Base-by-base conservation (phyloP, 2,329 filamentous ascomycete species). In the Metarhizium robertsii region DNA sequence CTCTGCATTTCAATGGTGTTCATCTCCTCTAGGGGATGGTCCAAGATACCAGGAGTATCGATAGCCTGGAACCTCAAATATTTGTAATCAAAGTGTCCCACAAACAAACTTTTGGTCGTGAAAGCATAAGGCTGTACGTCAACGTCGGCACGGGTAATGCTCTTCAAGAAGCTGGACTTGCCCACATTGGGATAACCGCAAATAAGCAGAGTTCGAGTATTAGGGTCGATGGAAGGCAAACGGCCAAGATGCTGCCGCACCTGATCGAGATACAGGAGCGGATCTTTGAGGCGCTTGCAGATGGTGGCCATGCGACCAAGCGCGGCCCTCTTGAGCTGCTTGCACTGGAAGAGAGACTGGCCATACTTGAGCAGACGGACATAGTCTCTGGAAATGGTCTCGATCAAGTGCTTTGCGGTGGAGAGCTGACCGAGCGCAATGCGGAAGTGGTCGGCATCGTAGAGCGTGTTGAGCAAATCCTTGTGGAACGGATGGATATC, bases 1-100 rank as follows among this genome's bases (percentile, higher is more conserved):
- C 88, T 73, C 78, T 97, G 94, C 90, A 97, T 97, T 75, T 99
- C 94, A 68, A 99, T 99, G 3, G 94, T 97, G 76, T 96, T 96
- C 94, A 97, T 99, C 76, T 97, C 94, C 74, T 97, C 94, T 8
- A 99, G 83, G 40, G 92, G 92, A 71, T 99, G 94, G 65, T 99
- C 94, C 58, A 99, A 77, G 63, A 99, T 96, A 79, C 94, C 94
- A n/a, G 92, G 92, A 11, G 94, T 99, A 74, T 99, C 94, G 64
- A 99, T 96, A 32, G 91, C 92, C 75, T 79, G 77, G 68, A 80
- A 80, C 40, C 74, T 70, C 55, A 72, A 62, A 55, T 73, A 73
- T 75, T 96, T 96, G 79, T 95, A 95, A 74, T 96, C 91, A 69
- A 97, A 96, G 75, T 99, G 94, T 57, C 94, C 94, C 34, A 97